These are phyloP conservation scores for Gomphus bonarii DNA, from an alignment of 1,284 basidiomycete genomes.

Conservation along the genomic window DNA sequence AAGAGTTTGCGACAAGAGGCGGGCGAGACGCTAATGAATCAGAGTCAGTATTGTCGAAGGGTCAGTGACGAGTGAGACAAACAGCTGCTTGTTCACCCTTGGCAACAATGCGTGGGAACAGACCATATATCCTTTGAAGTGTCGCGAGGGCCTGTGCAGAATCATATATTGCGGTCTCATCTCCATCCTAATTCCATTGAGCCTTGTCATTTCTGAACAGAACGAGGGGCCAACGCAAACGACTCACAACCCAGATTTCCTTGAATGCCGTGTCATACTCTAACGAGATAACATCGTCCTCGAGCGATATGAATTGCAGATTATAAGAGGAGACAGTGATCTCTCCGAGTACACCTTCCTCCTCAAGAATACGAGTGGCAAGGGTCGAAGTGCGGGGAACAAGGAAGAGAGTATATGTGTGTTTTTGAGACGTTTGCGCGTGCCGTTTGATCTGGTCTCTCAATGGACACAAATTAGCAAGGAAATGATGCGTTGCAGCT, in stretches of 20 bases:
- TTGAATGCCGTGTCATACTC: constrained; percentile 79
- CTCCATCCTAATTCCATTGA: constrained; percentile 61
- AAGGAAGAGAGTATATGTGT: constrained; percentile 83
- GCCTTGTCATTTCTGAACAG: neutral
- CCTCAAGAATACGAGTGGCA: constrained; percentile 75
- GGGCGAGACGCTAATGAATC: constrained; percentile 55
- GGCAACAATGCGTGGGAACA: constrained; percentile 85
- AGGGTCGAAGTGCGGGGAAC: constrained; percentile 85
- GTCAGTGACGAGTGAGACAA: constrained; percentile 20
- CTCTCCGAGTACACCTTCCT: constrained; percentile 88
- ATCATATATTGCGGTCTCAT: constrained; percentile 84
- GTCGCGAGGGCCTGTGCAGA: constrained; percentile 82
- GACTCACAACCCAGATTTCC: constrained; percentile 75
- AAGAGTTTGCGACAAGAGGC: constrained; percentile 57
- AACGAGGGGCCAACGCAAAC: neutral
- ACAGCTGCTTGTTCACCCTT: constrained; percentile 90
- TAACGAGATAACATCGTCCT: constrained; percentile 82
- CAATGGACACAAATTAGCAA: constrained; percentile 1
- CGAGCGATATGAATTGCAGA: constrained; percentile 87
- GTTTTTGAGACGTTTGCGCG: constrained; percentile 42
- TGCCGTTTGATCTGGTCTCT: constrained; percentile 84
- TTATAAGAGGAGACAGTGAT: constrained; percentile 80
- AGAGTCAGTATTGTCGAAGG: neutral
- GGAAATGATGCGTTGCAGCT: neutral
- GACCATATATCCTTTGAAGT: constrained; percentile 80